A percentile compares a stretch with the other conserved stretches of the same genome.
Conservation (phyloP, 352 stramenopile genomes). For the Thalassiosira mediterranea region DNA sequence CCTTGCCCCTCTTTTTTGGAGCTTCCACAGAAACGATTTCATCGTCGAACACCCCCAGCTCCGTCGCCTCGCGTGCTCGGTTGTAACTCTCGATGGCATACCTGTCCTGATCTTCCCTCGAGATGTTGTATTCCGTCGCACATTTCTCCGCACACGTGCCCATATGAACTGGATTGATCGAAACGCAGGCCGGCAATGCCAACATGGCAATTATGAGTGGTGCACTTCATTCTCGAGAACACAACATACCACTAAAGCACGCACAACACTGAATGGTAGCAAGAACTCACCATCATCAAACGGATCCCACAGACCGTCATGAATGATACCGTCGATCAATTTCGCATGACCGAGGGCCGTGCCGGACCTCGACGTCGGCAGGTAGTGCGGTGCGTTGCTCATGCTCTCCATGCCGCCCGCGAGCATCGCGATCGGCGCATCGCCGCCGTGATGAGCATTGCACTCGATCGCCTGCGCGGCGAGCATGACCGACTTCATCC, state of each 20-base stretch:
- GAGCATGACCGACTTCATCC: slow-evolving; percentile 88
- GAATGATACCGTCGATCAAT: slow-evolving; percentile 91
- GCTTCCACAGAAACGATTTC: slow-evolving; percentile 92
- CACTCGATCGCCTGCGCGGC: slow-evolving; percentile 63
- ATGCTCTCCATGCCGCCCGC: slow-evolving; percentile 97
- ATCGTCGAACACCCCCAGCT: slow-evolving; percentile 66
- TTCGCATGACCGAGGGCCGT: slow-evolving; percentile 89
- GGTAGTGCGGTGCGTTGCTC: slow-evolving; percentile 97
- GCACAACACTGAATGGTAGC: background rate
- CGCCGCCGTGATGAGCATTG: slow-evolving; percentile 5
- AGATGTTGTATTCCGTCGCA: slow-evolving; percentile 89
- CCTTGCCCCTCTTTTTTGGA: slow-evolving; percentile 74
- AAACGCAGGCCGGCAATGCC: slow-evolving; percentile 25
- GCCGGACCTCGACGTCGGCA: slow-evolving; percentile 90
- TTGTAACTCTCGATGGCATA: slow-evolving; percentile 94
- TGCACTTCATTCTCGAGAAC: background rate
- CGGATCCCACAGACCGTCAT: slow-evolving; percentile 96
- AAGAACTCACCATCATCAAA: slow-evolving; percentile 90
- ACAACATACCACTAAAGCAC: too few relatives aligned
- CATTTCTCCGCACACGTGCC: slow-evolving; percentile 96
- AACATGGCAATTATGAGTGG: slow-evolving; percentile 6
- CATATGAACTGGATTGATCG: slow-evolving; percentile 85
- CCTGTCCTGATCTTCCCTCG: slow-evolving; percentile 93
- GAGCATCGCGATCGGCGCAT: slow-evolving; percentile 83
- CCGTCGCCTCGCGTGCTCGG: slow-evolving; percentile 81